These are phyloP conservation scores for Brassica cretica DNA, from an alignment of 345 rosid species.

Conservation along the genomic window DNA sequence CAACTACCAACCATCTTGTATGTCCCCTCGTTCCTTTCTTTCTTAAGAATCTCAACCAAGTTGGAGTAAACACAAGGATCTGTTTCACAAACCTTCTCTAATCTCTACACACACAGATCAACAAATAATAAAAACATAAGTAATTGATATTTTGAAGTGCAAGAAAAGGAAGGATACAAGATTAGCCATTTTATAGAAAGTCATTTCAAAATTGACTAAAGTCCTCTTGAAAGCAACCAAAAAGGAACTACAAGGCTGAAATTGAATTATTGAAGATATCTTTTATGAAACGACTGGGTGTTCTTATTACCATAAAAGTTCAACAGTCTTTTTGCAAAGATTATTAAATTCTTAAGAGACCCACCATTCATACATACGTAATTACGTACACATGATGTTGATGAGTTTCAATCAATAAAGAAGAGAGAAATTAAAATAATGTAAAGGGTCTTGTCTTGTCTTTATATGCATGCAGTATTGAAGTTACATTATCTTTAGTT, in stretches of 20 bases:
- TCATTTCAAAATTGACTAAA: slow-evolving; percentile 19
- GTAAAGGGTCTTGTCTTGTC: slow-evolving; percentile 25
- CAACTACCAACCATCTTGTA: slow-evolving; percentile 60
- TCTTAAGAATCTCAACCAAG: slow-evolving; percentile 68
- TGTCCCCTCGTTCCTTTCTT: slow-evolving; percentile 61
- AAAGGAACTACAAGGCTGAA: slow-evolving; percentile 16
- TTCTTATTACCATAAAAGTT: slow-evolving; percentile 32
- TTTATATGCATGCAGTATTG: slow-evolving; percentile 14
- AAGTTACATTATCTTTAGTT: slow-evolving; percentile 18
- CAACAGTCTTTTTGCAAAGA: neutral
- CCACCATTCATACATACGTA: slow-evolving; percentile 15
- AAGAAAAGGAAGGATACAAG: neutral
- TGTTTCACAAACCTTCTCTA: slow-evolving; percentile 60
- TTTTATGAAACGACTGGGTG: slow-evolving; percentile 16
- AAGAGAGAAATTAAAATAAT: slow-evolving; percentile 7
- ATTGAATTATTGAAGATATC: slow-evolving; percentile 16
- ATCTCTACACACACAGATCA: slow-evolving; percentile 52
- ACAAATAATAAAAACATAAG: neutral
- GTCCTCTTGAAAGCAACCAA: slow-evolving; percentile 25
- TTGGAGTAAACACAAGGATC: slow-evolving; percentile 61
- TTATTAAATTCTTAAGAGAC: slow-evolving; percentile 3
- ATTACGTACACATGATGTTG: slow-evolving; percentile 22
- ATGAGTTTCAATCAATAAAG: slow-evolving; percentile 26
- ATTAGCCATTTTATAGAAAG: slow-evolving; percentile 7
- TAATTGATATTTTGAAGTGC: neutral